phyloP scores from a whole-genome alignment of 805 yeast species.

The Candida xyloterini region DNA sequence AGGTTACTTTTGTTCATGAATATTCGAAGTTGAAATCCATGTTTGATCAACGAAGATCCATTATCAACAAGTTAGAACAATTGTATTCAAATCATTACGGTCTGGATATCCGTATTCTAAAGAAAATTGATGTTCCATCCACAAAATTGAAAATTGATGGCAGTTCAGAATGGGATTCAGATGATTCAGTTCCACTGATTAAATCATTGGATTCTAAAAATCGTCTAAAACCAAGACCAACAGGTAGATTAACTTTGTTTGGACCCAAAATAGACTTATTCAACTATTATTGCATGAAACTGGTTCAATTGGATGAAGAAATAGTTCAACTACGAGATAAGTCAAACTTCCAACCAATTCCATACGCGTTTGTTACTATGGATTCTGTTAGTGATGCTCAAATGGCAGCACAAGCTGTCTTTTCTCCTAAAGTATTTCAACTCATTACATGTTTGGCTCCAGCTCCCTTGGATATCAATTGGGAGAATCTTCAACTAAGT shows the following conservation, averaged over 20 bases:
- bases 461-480: conserved; percentile 90
- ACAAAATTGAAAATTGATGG: conserved; percentile 28
- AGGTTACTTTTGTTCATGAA: conserved; percentile 45
- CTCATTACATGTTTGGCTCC: conserved; percentile 87
- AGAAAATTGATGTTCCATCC: conserved; percentile 23
- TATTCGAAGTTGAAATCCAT: conserved; percentile 38
- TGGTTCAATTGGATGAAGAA: conserved; percentile 38
- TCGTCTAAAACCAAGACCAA: conserved; percentile 22
- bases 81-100: conserved; percentile 42
- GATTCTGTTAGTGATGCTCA: conserved; percentile 93
- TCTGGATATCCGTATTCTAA: conserved; percentile 37
- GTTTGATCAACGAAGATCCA: conserved; percentile 33
- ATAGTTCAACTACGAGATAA: conserved; percentile 35
- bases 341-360: conserved; percentile 39
- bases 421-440: conserved; percentile 85
- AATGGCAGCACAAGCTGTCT: conserved; percentile 93
- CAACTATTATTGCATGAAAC: conserved; percentile 32
- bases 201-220: conserved; percentile 18
- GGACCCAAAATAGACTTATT: conserved; percentile 35
- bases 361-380: conserved; percentile 80
- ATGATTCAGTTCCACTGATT: conserved; percentile 21
- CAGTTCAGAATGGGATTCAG: neutral
- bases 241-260: conserved; percentile 20
- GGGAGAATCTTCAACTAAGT: conserved; percentile 57
- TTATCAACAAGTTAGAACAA: conserved; percentile 38